Conservation (phyloP, 106 monocot genomes). For the Gastrodia elata region DNA sequence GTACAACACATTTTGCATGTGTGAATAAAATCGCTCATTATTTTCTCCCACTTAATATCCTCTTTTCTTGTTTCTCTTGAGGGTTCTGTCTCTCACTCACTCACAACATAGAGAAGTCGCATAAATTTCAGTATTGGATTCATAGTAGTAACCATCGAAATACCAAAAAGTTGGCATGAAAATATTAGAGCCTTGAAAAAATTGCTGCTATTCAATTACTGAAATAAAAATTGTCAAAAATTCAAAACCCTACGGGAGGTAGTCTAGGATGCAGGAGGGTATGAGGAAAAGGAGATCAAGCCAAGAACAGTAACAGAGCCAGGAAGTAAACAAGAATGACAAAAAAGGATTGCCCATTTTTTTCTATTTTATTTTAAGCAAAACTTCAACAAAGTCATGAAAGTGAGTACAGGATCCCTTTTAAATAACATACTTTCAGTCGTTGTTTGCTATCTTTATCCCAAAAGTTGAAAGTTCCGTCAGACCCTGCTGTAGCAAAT, state of each 20-base stretch:
- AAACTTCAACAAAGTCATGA: background rate
- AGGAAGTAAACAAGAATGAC: background rate
- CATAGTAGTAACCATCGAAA: background rate
- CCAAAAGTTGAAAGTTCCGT: constrained; percentile 98
- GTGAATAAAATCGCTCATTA: too few relatives aligned
- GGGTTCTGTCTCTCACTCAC: too few relatives aligned
- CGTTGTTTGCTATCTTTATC: constrained; percentile 99
- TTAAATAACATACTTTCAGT: constrained; percentile 51
- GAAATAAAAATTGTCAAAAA: constrained; percentile 1
- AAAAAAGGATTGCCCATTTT: background rate
- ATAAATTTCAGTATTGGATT: background rate
- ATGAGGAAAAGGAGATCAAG: background rate
- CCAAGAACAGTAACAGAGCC: background rate
- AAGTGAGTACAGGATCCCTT: background rate
- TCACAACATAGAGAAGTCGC: background rate
- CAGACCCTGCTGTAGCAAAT: constrained; percentile 92
- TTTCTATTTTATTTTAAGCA: background rate
- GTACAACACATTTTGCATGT: too few relatives aligned
- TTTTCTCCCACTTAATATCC: too few relatives aligned
- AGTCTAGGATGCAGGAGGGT: background rate
- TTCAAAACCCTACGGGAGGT: too few relatives aligned
- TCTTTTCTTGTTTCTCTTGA: too few relatives aligned
- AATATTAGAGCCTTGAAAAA: background rate
- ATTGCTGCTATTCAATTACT: background rate
- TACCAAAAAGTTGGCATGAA: background rate